Conservation (phyloP, 192 early-diverging fungal species). For the Backusella liffmaniae region DNA sequence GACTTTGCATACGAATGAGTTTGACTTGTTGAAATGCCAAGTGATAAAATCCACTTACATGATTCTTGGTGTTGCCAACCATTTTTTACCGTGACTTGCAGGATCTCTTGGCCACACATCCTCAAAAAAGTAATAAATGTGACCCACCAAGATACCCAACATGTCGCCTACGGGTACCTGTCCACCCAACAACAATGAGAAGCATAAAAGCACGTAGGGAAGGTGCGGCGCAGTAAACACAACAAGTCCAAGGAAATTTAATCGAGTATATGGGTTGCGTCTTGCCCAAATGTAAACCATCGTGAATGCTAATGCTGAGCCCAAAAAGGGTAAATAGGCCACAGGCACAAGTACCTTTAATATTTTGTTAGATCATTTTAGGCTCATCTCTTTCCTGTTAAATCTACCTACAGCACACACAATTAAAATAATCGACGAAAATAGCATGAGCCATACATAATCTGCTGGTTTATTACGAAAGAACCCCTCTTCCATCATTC, state of each 20-base stretch:
- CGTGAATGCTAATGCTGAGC: conserved; percentile 76
- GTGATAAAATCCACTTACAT: conserved; percentile 37
- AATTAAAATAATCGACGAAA: conserved; percentile 50
- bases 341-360: conserved; percentile 33
- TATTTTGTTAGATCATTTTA: background rate
- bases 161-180: conserved; percentile 79
- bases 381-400: too few relatives aligned
- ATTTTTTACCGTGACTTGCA: conserved; percentile 56
- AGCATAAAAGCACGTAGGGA: conserved; percentile 88
- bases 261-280: conserved; percentile 83
- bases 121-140: conserved; percentile 93
- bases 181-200: conserved; percentile 78
- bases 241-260: conserved; percentile 92
- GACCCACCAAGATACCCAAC: conserved; percentile 84
- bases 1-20: background rate
- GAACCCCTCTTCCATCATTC: conserved; percentile 93
- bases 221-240: conserved; percentile 90
- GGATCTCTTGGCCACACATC: conserved; percentile 86
- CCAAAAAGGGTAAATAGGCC: conserved; percentile 77
- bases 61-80: conserved; percentile 52
- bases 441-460: conserved; percentile 86
- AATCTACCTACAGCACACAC: conserved; percentile 26
- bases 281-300: conserved; percentile 98
- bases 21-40: too few relatives aligned
- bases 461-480: conserved; percentile 89